Evolutionary conservation across 1,139 yeast genomes (phyloP), one percentile per base, ranked within the genome.

Genomic region (Scheffersomyces stambukii): DNA sequence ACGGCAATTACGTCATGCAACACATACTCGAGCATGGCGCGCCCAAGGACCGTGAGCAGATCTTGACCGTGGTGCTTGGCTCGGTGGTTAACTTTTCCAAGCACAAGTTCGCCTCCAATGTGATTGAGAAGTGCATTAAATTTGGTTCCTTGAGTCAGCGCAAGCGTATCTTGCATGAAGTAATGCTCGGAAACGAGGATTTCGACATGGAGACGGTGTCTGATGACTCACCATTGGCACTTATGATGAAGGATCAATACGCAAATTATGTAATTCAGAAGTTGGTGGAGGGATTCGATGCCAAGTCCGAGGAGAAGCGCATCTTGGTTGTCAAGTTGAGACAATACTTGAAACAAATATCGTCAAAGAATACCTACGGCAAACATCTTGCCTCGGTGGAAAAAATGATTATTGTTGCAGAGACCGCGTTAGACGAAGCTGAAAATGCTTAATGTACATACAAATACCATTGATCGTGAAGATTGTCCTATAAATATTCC

Each of bases 251-350:
- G 53, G 98, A 91, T 56, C 98, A 91, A 53, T 93, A 82, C 60
- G 98, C 97, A 13, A 91, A 91, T 56, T 91, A 91, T 52, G 99
- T 91, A 25, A 86, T 91, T 33, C 98, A 91, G 57, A 91, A 91
- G 54, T 70, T 93, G 46, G 88, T 91, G 21, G 96, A 85, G 43
- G 83, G 84, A 3, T 66, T 67, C 40, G 70, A 63, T 43, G 75
- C 93, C 6, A 72, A 70, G 37, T 81, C 83, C 30, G 70, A 69
- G 19, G 86, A 85, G 40, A 80, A 79, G 59, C 69, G 61, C 29
- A 50, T 73, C 19, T 64, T 82, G 42, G 81, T 81, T 27, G 60
- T 68, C 29, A 77, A 78, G 40, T 75, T 80, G 37, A 67, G 77
- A 48, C 76, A 76, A 32, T 78, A 77, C 46, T 63, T 77, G 51